Evolutionary conservation across 164 flowering plant genomes (phyloP).

Genomic region (Litsea cubeba): DNA sequence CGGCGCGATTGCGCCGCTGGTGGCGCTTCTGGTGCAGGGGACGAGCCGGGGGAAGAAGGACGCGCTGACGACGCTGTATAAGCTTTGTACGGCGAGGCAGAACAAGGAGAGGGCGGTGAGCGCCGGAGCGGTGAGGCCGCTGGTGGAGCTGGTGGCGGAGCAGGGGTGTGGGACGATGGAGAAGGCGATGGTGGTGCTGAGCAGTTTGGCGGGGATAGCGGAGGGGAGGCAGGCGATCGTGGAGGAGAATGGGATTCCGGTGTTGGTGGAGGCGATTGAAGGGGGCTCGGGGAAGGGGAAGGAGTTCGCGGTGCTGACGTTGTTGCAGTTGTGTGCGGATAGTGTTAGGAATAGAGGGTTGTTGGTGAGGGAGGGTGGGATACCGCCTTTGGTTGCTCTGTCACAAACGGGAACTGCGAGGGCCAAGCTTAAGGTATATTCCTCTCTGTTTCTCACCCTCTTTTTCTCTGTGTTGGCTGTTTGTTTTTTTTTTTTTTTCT

Average conservation of each 20-base stretch:
- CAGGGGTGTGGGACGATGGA: conserved; percentile 75
- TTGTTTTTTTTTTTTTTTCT: too few relatives aligned
- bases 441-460: background rate
- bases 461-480: background rate
- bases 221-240: conserved; percentile 68
- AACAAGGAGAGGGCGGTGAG: conserved; percentile 89
- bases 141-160: conserved; percentile 71
- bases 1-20: conserved; percentile 94
- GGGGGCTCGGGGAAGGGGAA: conserved; percentile 83
- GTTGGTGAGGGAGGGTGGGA: conserved; percentile 90
- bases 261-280: conserved; percentile 85
- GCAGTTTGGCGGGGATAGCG: conserved; percentile 62
- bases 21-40: conserved; percentile 61
- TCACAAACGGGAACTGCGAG: conserved; percentile 74
- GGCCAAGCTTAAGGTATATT: conserved; percentile 85
- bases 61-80: conserved; percentile 85
- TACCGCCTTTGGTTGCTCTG: conserved; percentile 87
- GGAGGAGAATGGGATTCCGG: conserved; percentile 84
- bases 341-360: conserved; percentile 60
- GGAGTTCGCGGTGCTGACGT: conserved; percentile 83
- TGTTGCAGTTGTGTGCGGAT: conserved; percentile 68
- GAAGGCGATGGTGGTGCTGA: conserved; percentile 95
- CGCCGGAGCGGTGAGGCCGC: conserved; percentile 82
- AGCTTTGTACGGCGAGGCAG: conserved; percentile 58
- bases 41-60: conserved; percentile 86